Evolutionary conservation across 768 basidiomycete genomes (phyloP), one percentile per base, ranked within the genome.

Genomic region (Thelephora aurantiotincta): DNA sequence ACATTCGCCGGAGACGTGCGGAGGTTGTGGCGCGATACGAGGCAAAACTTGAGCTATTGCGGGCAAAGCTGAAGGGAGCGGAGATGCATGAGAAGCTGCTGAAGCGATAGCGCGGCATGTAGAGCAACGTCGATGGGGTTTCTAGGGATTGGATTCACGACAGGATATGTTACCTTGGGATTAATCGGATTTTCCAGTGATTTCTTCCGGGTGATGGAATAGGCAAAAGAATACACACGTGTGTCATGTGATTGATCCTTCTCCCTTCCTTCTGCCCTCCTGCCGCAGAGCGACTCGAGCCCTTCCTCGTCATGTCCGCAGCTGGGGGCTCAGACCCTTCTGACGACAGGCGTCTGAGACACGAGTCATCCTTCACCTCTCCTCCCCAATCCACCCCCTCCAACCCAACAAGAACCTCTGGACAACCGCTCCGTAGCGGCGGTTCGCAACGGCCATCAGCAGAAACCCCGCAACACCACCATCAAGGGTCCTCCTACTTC

Each of bases 81-180:
- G 82, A 88, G 64, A 60, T 90, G 57, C 83, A 82, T 52, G 88
- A 90, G 67, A 85, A 86, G 60, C 63, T 90, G 54, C 54, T 82
- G 68, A 77, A 74, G 58, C 80, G 73, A 48, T 66, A 55, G 47
- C 35, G 47, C 35, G 12, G 19, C 51, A 13, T 19, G 23, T 35
- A 36, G 34, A 18, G 22, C 9, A 5, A n/a, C n/a, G n/a, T 16
- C 38, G 38, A 5, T 16, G n/a, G 11, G 4, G n/a, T 38, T n/a
- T 38, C 20, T 20, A 38, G 22, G 12, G 38, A 18, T 22, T 41
- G 14, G 9, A 41, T 14, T 18, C 14, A 41, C 22, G 18, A 14
- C 12, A 41, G 22, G 18, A 18, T 41, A 41, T 14, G 38, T 41
- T 41, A 22, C 16, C 4, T 11, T 38, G 37, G 37, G 37, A 11